Evolutionary conservation across 1,139 yeast species (phyloP), one percentile per base, ranked within the genome.

Genomic region (Sugiyamaella sp.): DNA sequence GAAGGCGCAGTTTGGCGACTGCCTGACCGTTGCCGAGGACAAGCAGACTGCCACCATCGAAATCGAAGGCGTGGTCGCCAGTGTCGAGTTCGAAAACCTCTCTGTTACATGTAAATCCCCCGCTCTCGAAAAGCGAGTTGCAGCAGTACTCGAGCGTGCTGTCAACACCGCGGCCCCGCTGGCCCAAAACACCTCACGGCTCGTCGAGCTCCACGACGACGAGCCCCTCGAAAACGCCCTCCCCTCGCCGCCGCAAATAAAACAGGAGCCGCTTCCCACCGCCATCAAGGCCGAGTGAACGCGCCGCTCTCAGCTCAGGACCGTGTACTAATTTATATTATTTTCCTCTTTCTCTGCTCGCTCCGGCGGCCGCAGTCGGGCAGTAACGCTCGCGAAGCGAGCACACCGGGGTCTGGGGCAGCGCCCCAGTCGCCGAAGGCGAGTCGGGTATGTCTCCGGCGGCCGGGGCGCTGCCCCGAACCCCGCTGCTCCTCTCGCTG

Each of bases 1-100:
- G 47, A 74, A 77, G 49, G 91, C 95, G 0, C 99, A 93, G 66
- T 93, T 93, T 72, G 99, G 99, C 6, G 89, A 86, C 38, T 72
- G 91, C 0, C 80, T 89, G 55, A 69, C 69, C 3, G 64, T 71
- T 4, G 57, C 65, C n/a, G 74, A 73, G 5, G 79, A 75, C 29
- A 67, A 70, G 9, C 71, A 70, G 17, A 74, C 75, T 14, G 91
- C 89, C 1, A 73, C 72, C 3, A 79, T 86, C 25, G 73, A 72
- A 22, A 85, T 93, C 56, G 98, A 96, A 37, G 84, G 83, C 58
- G 81, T 79, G 59, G 82, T 76, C 50, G 99, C 97, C 1, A 73
- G 72, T 16, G 81, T 95, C 16, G 80, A 85, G 60, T 88, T 85
- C 61, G 70, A 75, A 1, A 80, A 79, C 43, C 77, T 89, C 67